Conservation (phyloP, 345 rosid species). For the Citrus trifoliata region DNA sequence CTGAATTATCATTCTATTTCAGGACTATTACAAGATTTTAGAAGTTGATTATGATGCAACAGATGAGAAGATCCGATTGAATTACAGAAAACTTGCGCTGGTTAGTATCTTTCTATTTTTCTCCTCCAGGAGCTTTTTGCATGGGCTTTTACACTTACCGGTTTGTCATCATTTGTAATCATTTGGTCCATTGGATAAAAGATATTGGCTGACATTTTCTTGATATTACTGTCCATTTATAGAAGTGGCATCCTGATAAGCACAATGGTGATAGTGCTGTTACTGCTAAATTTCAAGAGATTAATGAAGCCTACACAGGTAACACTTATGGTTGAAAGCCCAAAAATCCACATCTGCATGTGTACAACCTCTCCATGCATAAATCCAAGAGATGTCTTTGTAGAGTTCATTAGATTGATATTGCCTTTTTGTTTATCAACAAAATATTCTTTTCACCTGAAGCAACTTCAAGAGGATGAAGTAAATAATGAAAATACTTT, state of each 20-base stretch:
- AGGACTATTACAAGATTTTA: slow-evolving; percentile 82
- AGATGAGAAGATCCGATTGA: slow-evolving; percentile 66
- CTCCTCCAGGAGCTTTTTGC: slow-evolving; percentile 16
- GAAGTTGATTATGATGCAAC: slow-evolving; percentile 85
- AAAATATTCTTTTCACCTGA: not conserved
- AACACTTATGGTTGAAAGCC: slow-evolving; percentile 10
- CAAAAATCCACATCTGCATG: not conserved
- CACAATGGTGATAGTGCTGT: slow-evolving; percentile 68
- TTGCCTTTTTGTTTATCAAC: not conserved
- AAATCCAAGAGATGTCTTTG: not conserved
- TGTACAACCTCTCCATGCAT: not conserved
- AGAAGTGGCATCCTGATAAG: slow-evolving; percentile 94
- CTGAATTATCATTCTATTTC: slow-evolving; percentile 15
- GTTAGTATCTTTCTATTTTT: slow-evolving; percentile 35
- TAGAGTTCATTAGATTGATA: not conserved
- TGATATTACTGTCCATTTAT: slow-evolving; percentile 12
- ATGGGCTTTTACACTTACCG: slow-evolving; percentile 18
- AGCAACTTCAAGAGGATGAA: not conserved
- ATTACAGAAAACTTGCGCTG: slow-evolving; percentile 79
- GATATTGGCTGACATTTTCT: slow-evolving; percentile 8
- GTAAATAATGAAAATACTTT: not conserved
- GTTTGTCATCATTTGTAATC: slow-evolving; percentile 2
- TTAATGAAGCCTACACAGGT: slow-evolving; percentile 80
- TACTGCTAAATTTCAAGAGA: slow-evolving; percentile 75
- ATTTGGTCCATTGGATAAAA: slow-evolving; percentile 1